Evolutionary conservation across 2,329 filamentous ascomycete species (phyloP).

Genomic region (Microsporum ferrugineum): DNA sequence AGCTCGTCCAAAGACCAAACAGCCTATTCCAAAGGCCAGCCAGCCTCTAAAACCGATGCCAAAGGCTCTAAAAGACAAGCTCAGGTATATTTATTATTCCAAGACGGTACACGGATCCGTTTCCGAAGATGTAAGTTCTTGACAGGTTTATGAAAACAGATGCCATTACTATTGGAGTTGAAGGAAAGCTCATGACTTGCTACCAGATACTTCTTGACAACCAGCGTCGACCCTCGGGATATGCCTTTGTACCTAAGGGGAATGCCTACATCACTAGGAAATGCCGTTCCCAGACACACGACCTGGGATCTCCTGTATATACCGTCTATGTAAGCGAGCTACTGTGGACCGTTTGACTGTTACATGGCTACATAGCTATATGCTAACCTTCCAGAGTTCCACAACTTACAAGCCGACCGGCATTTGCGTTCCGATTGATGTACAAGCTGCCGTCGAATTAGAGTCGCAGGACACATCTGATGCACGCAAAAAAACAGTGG

Average conservation of each 20-base stretch:
- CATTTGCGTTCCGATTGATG: conserved; percentile 32
- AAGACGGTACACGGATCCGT: neutral
- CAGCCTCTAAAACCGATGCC: neutral
- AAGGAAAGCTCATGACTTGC: neutral
- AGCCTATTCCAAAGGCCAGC: neutral
- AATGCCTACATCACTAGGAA: conserved; percentile 35
- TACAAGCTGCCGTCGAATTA: conserved; percentile 29
- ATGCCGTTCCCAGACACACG: conserved; percentile 29
- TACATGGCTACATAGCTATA: neutral
- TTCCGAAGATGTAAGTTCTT: neutral
- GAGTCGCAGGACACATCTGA: conserved; percentile 31
- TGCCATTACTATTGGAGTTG: no score
- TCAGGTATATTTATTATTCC: neutral
- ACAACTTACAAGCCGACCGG: conserved; percentile 28
- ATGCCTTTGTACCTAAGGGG: conserved; percentile 33
- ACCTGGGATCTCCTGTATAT: conserved; percentile 23
- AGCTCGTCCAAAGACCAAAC: neutral
- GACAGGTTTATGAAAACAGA: no score
- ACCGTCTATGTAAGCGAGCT: conserved; percentile 26
- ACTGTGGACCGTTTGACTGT: no score
- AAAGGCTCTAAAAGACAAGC: neutral
- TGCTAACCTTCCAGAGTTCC: conserved; percentile 18
- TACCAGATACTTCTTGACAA: conserved; percentile 24
- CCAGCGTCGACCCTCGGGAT: conserved; percentile 22
- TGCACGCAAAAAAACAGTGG: conserved; percentile 31